Base-by-base conservation (phyloP, 306 rosid species). In the Prunus salicina region DNA sequence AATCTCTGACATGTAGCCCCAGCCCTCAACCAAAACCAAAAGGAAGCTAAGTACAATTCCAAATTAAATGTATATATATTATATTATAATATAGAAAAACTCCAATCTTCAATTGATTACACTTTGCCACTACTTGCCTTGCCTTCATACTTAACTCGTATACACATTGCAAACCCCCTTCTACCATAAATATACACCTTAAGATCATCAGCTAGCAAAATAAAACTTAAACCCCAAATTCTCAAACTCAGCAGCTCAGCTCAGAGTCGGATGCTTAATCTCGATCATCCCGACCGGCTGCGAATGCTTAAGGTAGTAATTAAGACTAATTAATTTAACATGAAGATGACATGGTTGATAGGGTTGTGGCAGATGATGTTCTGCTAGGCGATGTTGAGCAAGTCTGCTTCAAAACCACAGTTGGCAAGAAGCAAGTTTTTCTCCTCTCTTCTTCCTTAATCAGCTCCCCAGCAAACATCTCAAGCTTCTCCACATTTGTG, bases 301-400 rank as follows among this genome's bases (percentile, higher is more conserved):
- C 83, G 46, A 81, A 80, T 57, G 78, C 84, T 74, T 58, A 72
- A 75, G 61, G 0, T 11, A 61, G 12, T 25, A 16, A 25, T 67
- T 67, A 67, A 14, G 67, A 6, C 8, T 12, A 20, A 43, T 16
- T 5, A 28, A 10, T 69, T 71, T 13, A 84, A 71, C 82, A 78
- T 63, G 82, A 83, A 4, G 93, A 94, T n/a, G 96, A 94, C 16
- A 84, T 53, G 43, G 87, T 76, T 13, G 98, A 94, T 4, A 89
- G 75, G 4, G 97, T 90, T 25, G 98, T 92, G 8, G 96, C 97
- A 1, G 95, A 92, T 19, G 98, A 92, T 62, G 97, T 92, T 79
- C 98, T 91, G 27, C 24, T 63, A 2, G 95, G 91, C 0, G 98
- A 90, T 0, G 88, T 89, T 0, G 93, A 87, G 9, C 91, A 90